Evolutionary conservation across 1,284 basidiomycete genomes (phyloP).

Genomic region (Naganishia liquefaciens): DNA sequence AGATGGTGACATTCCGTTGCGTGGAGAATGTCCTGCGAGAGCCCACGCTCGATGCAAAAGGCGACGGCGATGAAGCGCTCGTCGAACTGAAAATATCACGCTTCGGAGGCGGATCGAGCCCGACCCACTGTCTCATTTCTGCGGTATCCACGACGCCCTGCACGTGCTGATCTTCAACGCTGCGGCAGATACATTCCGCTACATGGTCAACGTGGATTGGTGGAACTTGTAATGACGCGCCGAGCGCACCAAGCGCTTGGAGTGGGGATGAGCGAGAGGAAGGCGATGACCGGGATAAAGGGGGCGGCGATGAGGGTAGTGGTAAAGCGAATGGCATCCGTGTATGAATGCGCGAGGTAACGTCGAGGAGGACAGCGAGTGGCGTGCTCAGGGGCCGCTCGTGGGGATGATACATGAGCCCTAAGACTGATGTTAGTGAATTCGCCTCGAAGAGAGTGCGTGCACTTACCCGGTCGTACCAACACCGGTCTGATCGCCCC

Average conservation of each 20-base stretch:
- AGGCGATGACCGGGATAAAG: background rate
- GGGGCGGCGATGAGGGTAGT: constrained; percentile 23
- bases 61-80: background rate
- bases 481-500: constrained; percentile 64
- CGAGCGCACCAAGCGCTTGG: constrained; percentile 63
- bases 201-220: constrained; percentile 97
- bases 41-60: background rate
- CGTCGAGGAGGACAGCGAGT: constrained; percentile 77
- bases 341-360: constrained; percentile 69
- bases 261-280: constrained; percentile 27
- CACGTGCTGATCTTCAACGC: constrained; percentile 56
- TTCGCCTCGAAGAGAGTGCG: constrained; percentile 29
- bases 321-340: constrained; percentile 58
- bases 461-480: constrained; percentile 74
- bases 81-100: background rate
- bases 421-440: constrained; percentile 55
- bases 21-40: background rate
- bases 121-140: constrained; percentile 72
- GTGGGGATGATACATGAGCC: constrained; percentile 94
- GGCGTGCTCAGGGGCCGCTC: constrained; percentile 82
- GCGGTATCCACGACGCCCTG: constrained; percentile 71
- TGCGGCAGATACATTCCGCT: constrained; percentile 67
- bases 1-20: constrained; percentile 10
- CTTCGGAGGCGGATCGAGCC: constrained; percentile 67
- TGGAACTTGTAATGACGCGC: constrained; percentile 73